Evolutionary conservation across 176 grass and related monocot genomes (phyloP).

Genomic region (Chrysopogon serrulatus): DNA sequence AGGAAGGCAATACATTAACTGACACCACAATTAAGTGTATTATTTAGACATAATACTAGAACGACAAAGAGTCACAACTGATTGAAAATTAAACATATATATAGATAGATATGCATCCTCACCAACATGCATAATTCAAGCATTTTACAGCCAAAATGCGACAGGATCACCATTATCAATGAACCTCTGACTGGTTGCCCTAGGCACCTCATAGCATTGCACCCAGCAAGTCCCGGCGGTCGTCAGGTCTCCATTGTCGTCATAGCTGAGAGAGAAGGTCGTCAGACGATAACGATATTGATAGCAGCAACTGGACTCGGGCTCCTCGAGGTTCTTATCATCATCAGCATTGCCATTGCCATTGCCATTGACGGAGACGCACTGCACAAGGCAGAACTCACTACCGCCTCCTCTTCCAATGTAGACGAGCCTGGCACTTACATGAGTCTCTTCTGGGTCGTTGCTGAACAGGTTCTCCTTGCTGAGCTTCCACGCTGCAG

Average conservation of each 20-base stretch:
- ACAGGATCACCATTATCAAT: no score
- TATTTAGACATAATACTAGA: no score
- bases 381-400: background rate
- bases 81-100: no score
- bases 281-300: background rate
- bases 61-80: no score
- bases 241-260: background rate
- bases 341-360: background rate
- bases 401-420: background rate
- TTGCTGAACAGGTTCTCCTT: background rate
- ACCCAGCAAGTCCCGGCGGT: background rate
- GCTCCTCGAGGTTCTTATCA: background rate
- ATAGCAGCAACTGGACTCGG: background rate
- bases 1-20: no score
- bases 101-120: no score
- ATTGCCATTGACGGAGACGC: background rate
- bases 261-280: background rate
- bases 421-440: background rate
- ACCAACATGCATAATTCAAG: no score
- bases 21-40: no score
- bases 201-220: background rate
- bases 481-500: background rate
- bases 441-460: background rate
- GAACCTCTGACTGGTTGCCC: no score
- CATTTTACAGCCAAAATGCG: no score